phyloP scores from a whole-genome alignment of 257 asterid genomes.

The Penstemon newberryi region DNA sequence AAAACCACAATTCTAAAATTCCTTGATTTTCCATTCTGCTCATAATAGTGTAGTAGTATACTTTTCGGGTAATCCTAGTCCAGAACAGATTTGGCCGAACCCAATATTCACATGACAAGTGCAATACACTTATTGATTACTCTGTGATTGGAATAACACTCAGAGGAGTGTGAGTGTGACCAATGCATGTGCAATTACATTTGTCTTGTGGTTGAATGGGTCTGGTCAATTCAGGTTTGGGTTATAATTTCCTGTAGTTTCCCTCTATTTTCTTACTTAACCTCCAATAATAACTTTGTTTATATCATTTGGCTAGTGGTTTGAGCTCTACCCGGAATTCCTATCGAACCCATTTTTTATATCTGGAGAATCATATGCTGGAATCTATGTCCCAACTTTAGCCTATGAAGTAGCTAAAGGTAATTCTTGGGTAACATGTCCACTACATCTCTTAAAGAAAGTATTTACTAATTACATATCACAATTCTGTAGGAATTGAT shows the following conservation, averaged over 20 bases:
- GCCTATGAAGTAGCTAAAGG: slow-evolving; percentile 80
- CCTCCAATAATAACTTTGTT: slow-evolving; percentile 18
- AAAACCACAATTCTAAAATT: background rate
- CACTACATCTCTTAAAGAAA: slow-evolving; percentile 20
- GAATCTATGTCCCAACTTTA: slow-evolving; percentile 91
- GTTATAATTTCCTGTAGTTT: background rate
- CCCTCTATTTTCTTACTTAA: slow-evolving; percentile 5
- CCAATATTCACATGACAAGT: no score
- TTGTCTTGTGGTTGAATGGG: no score
- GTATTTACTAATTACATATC: slow-evolving; percentile 16
- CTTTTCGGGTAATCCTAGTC: no score
- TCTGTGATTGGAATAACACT: no score
- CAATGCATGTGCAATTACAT: no score
- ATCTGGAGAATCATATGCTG: slow-evolving; percentile 95
- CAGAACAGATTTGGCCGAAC: no score
- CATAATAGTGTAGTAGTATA: background rate
- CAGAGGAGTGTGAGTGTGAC: no score
- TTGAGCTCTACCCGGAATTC: slow-evolving; percentile 82
- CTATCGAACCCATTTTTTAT: slow-evolving; percentile 71
- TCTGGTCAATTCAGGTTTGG: no score
- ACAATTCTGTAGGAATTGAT: slow-evolving; percentile 57
- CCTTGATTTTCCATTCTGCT: slow-evolving; percentile 9
- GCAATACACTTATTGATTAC: no score
- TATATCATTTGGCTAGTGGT: slow-evolving; percentile 62
- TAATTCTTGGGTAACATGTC: slow-evolving; percentile 35